Evolutionary conservation across 306 rosid genomes (phyloP), one percentile per base, ranked within the genome.

Genomic region (Coriaria nepalensis): DNA sequence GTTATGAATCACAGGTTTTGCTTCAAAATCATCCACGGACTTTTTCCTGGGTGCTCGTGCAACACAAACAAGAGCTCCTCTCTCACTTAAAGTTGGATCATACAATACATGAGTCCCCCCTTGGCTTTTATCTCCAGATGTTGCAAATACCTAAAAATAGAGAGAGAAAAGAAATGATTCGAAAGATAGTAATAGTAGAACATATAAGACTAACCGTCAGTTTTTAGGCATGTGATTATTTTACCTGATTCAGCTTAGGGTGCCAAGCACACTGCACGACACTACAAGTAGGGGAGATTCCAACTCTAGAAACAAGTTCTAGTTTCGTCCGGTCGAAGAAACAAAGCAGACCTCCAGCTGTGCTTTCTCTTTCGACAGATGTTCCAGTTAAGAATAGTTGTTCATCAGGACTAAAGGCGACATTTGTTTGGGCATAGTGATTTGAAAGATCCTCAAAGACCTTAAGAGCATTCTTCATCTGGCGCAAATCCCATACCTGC

Each of bases 401-500:
- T 67, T 88, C 97, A 57, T 78, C 92, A 4, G 95, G 87, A 79
- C 95, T 84, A 57, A 88, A 84, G 34, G 87, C 68, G 35, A 84
- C 49, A 65, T 84, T 84, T 45, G 97, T 88, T 77, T 88, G 90
- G n/a, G 80, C 95, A 64, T 88, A 84, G 59, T 88, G 61, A 67
- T 84, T 84, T 6, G 86, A 93, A 50, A 88, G 93, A 77, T 79
- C 86, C 44, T 68, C 73, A 68, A 81, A 88, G 44, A 65, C 77
- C 77, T 84, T 88, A 9, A 88, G 66, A 15, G 90, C 78, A 48
- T 60, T 78, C 61, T 74, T 88, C 40, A 67, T 71, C 71, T 78
- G 83, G 60, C 93, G 95, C 67, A 88, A 57, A 77, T 88, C 97
- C 95, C 97, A 88, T 55, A 79, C 95, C 97, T 88, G 72, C 57